Base-by-base conservation (phyloP, 2,329 filamentous ascomycete species). In the Achaetomium macrosporum region DNA sequence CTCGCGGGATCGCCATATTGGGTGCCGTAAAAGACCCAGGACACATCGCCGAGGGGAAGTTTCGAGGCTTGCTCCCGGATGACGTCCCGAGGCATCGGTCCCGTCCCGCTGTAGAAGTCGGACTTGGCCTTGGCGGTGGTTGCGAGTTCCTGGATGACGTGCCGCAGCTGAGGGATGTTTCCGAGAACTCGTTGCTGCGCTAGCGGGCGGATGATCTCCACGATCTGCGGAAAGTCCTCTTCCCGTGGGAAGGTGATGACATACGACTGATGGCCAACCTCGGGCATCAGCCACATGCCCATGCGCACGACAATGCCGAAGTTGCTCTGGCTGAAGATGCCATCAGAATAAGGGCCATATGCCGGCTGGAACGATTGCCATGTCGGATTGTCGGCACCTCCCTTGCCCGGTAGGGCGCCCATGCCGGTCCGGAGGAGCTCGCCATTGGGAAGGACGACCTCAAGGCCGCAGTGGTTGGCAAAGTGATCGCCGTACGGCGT, bases 281-380 rank as follows among this genome's bases (percentile, higher is more conserved):
- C 64, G 3, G 70, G 70, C 66, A 70, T 71, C 52, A 69, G 52
- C 55, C 66, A 65, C 51, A 81, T 70, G 0, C 77, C 78, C 71
- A 81, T 76, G 62, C 79, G 79, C 1, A 73, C 75, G 7, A 79
- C 72, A 31, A 80, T 74, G n/a, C 76, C 77, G n/a, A 78, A 69
- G 53, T 76, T 78, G n/a, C 70, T 73, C 59, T 80, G 76, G 1
- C 72, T 69, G 57, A 80, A 80, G 12, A 80, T 70, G 1, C 74
- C 73, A 49, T 73, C 70, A 15, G 67, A 61, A 5, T 64, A 64
- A 2, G 71, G 71, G 0, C 71, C 70, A 56, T 71, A 73, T 1
- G 67, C 68, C 36, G 70, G 66, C 36, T 67, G 63, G 55, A 72
- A 72, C 0, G 65, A 65, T 47, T 69, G 65, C 69, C 69, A 71